These are phyloP conservation scores for Candida hungchunana DNA, from an alignment of 805 yeast genomes.

Conservation along the genomic window DNA sequence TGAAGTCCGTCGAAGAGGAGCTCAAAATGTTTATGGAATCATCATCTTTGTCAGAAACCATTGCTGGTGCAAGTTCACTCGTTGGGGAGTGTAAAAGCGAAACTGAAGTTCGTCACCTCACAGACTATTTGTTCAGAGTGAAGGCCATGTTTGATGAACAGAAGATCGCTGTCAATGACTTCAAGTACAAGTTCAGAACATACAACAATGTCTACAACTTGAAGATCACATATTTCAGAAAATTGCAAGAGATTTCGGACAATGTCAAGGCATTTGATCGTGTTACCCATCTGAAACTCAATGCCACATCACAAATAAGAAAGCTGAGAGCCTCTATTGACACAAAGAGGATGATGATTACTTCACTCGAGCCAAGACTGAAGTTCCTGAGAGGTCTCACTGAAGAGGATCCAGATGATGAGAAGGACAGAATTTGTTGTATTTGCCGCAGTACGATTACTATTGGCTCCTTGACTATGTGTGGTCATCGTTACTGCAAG, in stretches of 20 bases:
- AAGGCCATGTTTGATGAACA: slow-evolving; percentile 31
- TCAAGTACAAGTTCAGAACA: slow-evolving; percentile 42
- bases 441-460: slow-evolving; percentile 72
- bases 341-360: slow-evolving; percentile 1
- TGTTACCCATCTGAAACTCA: slow-evolving; percentile 19
- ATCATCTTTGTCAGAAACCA: slow-evolving; percentile 13
- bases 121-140: slow-evolving; percentile 13
- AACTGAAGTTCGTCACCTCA: slow-evolving; percentile 7
- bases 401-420: slow-evolving; percentile 13
- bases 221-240: slow-evolving; percentile 78
- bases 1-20: slow-evolving; percentile 9
- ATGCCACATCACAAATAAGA: not conserved
- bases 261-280: slow-evolving; percentile 54
- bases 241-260: slow-evolving; percentile 83
- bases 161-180: slow-evolving; percentile 26
- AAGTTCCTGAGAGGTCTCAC: slow-evolving; percentile 38
- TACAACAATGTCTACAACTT: slow-evolving; percentile 69
- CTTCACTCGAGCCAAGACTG: slow-evolving; percentile 27
- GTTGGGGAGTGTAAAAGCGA: slow-evolving; percentile 1
- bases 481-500: slow-evolving; percentile 91
- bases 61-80: slow-evolving; percentile 15
- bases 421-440: slow-evolving; percentile 48
- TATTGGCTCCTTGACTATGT: slow-evolving; percentile 76
- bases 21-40: slow-evolving; percentile 1
- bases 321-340: not conserved